A percentile compares a stretch with the other conserved stretches of the same genome.
These are phyloP conservation scores for Lignosus rhinocerotis DNA, from an alignment of 1,284 basidiomycete species.

Conservation along the genomic window DNA sequence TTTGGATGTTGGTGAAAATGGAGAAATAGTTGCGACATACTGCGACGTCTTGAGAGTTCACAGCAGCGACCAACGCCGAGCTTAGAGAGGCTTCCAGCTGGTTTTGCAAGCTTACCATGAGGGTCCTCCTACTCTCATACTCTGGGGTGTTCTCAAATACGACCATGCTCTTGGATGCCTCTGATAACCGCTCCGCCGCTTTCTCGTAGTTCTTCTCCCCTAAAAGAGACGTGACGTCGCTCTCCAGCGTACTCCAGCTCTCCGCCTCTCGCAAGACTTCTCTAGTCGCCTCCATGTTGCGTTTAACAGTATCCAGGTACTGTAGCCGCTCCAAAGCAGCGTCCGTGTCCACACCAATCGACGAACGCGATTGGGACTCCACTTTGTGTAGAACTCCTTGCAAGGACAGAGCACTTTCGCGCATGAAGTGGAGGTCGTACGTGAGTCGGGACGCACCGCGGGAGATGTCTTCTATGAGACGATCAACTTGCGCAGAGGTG, in stretches of 20 bases:
- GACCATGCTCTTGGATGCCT: conserved; percentile 84
- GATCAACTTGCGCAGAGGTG: conserved; percentile 82
- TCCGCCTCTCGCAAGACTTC: conserved; percentile 90
- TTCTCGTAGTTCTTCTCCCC: conserved; percentile 78
- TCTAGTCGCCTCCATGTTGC: conserved; percentile 82
- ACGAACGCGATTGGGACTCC: conserved; percentile 48
- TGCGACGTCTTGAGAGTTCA: conserved; percentile 72
- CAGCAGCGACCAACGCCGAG: conserved; percentile 81
- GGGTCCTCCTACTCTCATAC: conserved; percentile 78
- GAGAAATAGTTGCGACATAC: conserved; percentile 77
- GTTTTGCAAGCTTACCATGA: conserved; percentile 91
- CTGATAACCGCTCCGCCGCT: conserved; percentile 85
- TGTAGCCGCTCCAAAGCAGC: conserved; percentile 73
- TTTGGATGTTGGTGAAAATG: conserved; percentile 88
- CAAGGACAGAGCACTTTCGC: conserved; percentile 81
- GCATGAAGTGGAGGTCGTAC: conserved; percentile 95
- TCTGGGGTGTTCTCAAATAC: conserved; percentile 90
- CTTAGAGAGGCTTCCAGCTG: conserved; percentile 89
- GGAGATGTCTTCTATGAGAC: conserved; percentile 87
- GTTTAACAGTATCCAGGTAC: conserved; percentile 80
- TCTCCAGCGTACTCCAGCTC: conserved; percentile 91
- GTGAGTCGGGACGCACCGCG: conserved; percentile 84
- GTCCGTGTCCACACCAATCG: conserved; percentile 54
- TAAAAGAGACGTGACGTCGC: conserved; percentile 84
- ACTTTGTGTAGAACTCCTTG: conserved; percentile 64